Base-by-base conservation (phyloP, 306 rosid genomes). In the Gillenia trifoliata region DNA sequence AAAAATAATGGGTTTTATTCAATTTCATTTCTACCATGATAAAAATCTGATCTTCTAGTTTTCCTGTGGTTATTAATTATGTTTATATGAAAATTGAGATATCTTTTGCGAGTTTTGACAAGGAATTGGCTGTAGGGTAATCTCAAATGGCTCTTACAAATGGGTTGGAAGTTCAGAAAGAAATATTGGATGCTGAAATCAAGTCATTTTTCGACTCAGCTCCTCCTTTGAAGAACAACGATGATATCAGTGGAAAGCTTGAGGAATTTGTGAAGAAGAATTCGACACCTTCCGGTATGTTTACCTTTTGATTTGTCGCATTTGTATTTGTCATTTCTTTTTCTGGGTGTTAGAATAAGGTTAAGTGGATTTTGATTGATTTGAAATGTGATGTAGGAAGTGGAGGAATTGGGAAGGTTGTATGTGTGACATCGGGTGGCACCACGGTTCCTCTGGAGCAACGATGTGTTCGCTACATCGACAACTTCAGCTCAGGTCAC, bases 401-500 rank as follows among this genome's bases (percentile, higher is more conserved):
- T 77, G 86, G 86, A 71, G 81, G 50, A 76, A 75, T 72, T 30
- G 82, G 87, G 84, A 89, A 85, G 79, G 75, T 93, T 73, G 97
- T 87, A 49, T 91, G 97, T 78, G 96, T 93, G 75, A 88, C 99
- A 34, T 92, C 99, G 3, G 98, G 99, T 61, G 99, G 99, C 23
- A 94, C 99, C 70, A 94, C 99, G 0, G 97, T 95, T 70, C 99
- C 99, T 45, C 80, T 93, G 76, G 98, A 93, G 85, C 97, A 85
- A 83, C 86, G 85, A 3, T 91, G 97, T 64, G 98, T 93, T 68
- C 94, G 97, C 60, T 88, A 86, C 80, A 87, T 94, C 41, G 99
- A 94, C 79, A 94, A 94, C 76, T 94, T 94, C 84, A 94, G 99
- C 88, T 94, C 99, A 8, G 99, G 98, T 77, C 92, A 90, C 74